Base-by-base conservation (phyloP, 768 basidiomycete genomes). In the Stropharia rugosoannulata region DNA sequence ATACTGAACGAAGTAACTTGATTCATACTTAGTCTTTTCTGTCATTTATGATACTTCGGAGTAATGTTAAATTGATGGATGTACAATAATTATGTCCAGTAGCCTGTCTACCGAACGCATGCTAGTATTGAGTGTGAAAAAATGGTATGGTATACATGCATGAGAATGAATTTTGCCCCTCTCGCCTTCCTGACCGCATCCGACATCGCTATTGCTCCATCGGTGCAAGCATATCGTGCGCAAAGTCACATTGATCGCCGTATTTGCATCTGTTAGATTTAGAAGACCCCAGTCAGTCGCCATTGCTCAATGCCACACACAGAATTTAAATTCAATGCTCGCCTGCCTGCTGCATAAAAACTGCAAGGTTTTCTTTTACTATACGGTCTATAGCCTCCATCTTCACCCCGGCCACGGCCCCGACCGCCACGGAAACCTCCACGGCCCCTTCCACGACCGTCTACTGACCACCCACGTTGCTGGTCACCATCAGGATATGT, bases 331-430 rank as follows among this genome's bases (percentile, higher is more conserved):
- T 78, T 78, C 68, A 70, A 80, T 83, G 87, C 90, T 92, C 85
- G 88, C 90, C 90, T 92, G 90, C 90, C 90, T 83, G 85, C 81
- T 77, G 83, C 83, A 83, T 85, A 92, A 80, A 92, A 93, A 81
- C 80, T 87, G 88, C 90, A 93, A 75, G 87, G 86, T 85, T 83
- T 85, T 85, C 86, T 84, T 85, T 85, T 90, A 83, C 77, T 89
- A 73, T 81, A 62, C 48, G 62, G 80, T 86, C 81, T 88, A 87
- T 78, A 83, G 61, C 82, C 84, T 57, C 80, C 81, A 42, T 81
- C 81, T 39, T 79, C 81, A 56, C 77, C 78, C 52, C 72, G 67
- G 56, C 83, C 77, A 57, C 78, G 65, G 47, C 75, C 73, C 39
- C 78, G 84, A 51, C 85, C 74, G 37, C 88, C 83, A 49, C 84